These are phyloP conservation scores for Austroboletus festivus DNA, from an alignment of 768 basidiomycete genomes.

Conservation along the genomic window DNA sequence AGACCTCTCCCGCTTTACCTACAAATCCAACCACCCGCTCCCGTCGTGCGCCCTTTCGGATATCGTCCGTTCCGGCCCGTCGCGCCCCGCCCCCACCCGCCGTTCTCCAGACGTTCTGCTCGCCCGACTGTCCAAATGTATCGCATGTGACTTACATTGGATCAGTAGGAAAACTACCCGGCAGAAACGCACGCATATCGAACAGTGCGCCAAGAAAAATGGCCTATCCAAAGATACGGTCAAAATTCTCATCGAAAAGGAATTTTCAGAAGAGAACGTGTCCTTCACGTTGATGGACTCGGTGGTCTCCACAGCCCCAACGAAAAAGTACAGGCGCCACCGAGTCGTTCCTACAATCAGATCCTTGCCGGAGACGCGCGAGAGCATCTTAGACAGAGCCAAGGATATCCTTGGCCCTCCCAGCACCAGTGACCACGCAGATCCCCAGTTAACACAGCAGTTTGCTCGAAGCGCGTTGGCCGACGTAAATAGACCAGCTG, in stretches of 20 bases:
- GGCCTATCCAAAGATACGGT: conserved; percentile 55
- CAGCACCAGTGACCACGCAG: not conserved
- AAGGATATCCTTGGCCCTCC: conserved; percentile 30
- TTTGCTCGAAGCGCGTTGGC: conserved; percentile 34
- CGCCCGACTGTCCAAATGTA: conserved; percentile 49
- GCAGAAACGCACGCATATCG: conserved; percentile 68
- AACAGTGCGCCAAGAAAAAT: conserved; percentile 63
- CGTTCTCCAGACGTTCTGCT: conserved; percentile 49
- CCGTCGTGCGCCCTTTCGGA: not conserved
- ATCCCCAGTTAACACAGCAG: conserved; percentile 28
- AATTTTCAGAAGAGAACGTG: conserved; percentile 30
- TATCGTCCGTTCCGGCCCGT: not conserved
- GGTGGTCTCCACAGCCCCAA: conserved; percentile 45
- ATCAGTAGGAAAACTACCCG: conserved; percentile 60
- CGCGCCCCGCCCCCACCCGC: conserved; percentile 3
- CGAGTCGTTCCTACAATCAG: conserved; percentile 43
- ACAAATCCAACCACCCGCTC: conserved; percentile 7
- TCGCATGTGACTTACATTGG: conserved; percentile 66
- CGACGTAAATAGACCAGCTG: not conserved
- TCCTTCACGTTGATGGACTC: conserved; percentile 50
- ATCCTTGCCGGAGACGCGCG: conserved; percentile 46
- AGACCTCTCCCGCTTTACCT: conserved; percentile 34
- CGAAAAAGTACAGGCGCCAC: conserved; percentile 42
- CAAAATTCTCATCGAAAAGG: conserved; percentile 46
- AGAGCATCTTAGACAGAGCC: conserved; percentile 38